A percentile compares a stretch with the other conserved stretches of the same genome.
Evolutionary conservation across 2,329 filamentous ascomycete species (phyloP).

Genomic region (Didymella glomerata): DNA sequence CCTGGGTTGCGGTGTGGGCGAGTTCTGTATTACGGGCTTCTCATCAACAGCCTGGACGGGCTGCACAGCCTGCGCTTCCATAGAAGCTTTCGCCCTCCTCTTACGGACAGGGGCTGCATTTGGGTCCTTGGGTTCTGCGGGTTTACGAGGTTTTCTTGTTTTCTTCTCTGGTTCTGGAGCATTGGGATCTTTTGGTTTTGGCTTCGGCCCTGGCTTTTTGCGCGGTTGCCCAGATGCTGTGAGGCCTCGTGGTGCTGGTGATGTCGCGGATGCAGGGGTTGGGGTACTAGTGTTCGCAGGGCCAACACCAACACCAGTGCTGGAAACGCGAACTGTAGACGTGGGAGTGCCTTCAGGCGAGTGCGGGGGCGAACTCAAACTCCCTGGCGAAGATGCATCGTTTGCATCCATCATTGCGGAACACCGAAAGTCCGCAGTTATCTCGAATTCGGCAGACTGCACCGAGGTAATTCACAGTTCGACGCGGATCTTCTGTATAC

Average conservation of each 20-base stretch:
- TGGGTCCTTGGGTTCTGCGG: conserved; percentile 60
- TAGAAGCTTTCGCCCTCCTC: conserved; percentile 55
- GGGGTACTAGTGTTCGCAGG: conserved; percentile 38
- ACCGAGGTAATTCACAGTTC: conserved; percentile 7
- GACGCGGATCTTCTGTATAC: conserved; percentile 4
- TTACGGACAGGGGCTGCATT: conserved; percentile 58
- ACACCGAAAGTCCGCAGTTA: conserved; percentile 21
- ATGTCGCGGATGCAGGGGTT: conserved; percentile 43
- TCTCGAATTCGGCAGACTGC: conserved; percentile 5
- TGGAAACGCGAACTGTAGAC: conserved; percentile 43
- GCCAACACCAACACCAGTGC: conserved; percentile 43
- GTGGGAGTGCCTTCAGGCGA: conserved; percentile 48
- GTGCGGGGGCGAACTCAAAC: conserved; percentile 50
- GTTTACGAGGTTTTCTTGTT: conserved; percentile 56
- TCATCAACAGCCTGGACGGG: conserved; percentile 39
- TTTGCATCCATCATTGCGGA: conserved; percentile 43
- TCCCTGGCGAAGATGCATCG: conserved; percentile 48
- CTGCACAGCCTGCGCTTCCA: conserved; percentile 42
- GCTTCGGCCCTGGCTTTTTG: conserved; percentile 56
- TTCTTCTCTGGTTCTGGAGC: conserved; percentile 53
- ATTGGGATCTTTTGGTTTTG: conserved; percentile 49
- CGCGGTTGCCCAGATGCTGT: conserved; percentile 49
- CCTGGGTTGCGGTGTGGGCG: conserved; percentile 41
- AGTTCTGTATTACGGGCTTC: conserved; percentile 35
- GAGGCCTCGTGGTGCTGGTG: conserved; percentile 42